Evolutionary conservation across 371 early-diverging fungal species (phyloP).

Genomic region (Dichotomocladium elegans): DNA sequence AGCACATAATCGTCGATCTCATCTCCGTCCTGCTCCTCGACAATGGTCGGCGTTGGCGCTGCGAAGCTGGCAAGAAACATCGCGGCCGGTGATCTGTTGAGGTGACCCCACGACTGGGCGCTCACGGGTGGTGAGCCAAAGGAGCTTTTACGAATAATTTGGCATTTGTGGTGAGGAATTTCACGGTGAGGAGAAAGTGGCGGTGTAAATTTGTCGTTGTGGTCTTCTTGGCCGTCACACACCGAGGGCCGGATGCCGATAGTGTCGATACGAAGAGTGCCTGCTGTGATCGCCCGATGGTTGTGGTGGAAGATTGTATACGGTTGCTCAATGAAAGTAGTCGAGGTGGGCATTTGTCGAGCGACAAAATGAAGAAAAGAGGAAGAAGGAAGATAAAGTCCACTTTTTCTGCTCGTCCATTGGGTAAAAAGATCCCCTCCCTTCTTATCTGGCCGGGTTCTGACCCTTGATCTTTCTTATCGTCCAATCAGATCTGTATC

Average conservation of each 20-base stretch:
- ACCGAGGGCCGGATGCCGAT: too few species aligned
- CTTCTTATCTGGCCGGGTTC: not conserved
- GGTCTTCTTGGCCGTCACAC: too few species aligned
- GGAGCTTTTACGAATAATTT: constrained; percentile 9
- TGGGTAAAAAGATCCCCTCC: not conserved
- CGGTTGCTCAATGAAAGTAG: too few species aligned
- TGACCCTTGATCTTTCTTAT: not conserved
- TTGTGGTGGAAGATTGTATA: too few species aligned
- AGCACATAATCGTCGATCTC: constrained; percentile 64
- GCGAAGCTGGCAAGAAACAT: constrained; percentile 56
- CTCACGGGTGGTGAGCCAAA: constrained; percentile 16
- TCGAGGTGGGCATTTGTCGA: too few species aligned
- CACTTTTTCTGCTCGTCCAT: not conserved
- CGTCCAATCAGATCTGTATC: constrained; percentile 6
- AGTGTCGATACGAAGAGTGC: too few species aligned
- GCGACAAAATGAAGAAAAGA: too few species aligned
- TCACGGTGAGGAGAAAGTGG: constrained; percentile 3
- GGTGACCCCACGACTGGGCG: constrained; percentile 38
- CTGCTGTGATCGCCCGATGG: too few species aligned
- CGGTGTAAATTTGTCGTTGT: too few species aligned
- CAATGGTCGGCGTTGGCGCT: constrained; percentile 14
- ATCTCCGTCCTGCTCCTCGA: constrained; percentile 55
- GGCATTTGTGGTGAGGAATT: constrained; percentile 12
- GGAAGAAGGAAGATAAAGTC: too few species aligned
- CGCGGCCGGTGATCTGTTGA: constrained; percentile 56